A percentile compares a stretch with the other conserved stretches of the same genome.
Conservation (phyloP, 768 basidiomycete genomes). For the Boletus insuetus region DNA sequence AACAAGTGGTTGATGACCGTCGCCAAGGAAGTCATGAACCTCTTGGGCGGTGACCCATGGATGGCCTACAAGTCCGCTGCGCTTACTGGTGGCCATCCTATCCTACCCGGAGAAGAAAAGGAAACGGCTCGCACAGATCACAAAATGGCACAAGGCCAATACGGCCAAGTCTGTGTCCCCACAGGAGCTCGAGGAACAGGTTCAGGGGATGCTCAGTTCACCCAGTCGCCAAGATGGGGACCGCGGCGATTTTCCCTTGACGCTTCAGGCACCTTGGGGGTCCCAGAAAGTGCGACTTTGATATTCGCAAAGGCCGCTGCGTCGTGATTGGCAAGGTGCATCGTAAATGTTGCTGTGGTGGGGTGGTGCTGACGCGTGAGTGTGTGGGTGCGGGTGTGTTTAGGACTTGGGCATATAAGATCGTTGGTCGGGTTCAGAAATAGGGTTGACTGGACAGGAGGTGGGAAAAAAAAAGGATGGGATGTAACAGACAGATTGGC, state of each 20-base stretch:
- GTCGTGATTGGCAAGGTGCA: constrained; percentile 78
- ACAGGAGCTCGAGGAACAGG: too few relatives aligned
- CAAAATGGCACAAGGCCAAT: constrained; percentile 9
- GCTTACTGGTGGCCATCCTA: constrained; percentile 44
- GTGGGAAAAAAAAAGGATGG: too few relatives aligned
- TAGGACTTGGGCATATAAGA: constrained; percentile 11
- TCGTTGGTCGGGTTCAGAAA: too few relatives aligned
- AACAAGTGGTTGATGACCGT: constrained; percentile 70
- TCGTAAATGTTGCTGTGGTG: background rate
- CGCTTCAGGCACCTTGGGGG: too few relatives aligned
- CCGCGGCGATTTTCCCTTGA: too few relatives aligned
- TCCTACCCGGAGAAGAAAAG: constrained; percentile 46
- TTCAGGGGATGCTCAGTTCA: too few relatives aligned
- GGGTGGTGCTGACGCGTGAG: too few relatives aligned
- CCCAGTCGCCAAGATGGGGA: too few relatives aligned
- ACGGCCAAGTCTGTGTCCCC: background rate
- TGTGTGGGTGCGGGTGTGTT: background rate
- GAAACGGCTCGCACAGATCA: constrained; percentile 18
- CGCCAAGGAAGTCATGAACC: constrained; percentile 66
- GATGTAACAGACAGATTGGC: too few relatives aligned
- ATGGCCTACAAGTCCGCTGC: constrained; percentile 50
- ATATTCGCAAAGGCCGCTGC: too few relatives aligned
- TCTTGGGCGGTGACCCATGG: constrained; percentile 61
- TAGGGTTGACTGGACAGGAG: too few relatives aligned
- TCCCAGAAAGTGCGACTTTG: too few relatives aligned